Evolutionary conservation across 2,329 filamentous ascomycete genomes (phyloP).

Genomic region (Trichoderma koningii): DNA sequence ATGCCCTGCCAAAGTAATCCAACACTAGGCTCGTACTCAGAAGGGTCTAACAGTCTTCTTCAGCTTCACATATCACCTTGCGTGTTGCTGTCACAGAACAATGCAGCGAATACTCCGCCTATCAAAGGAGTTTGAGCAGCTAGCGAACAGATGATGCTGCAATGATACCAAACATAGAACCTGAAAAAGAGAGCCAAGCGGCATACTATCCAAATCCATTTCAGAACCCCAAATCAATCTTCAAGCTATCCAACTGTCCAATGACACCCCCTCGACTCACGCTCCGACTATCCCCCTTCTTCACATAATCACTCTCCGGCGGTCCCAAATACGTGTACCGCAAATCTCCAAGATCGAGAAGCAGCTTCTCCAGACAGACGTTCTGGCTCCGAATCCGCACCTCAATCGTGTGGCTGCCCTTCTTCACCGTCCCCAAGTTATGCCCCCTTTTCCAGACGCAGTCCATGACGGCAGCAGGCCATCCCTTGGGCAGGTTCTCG

Average conservation of each 20-base stretch:
- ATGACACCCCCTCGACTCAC: neutral
- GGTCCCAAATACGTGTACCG: conserved; percentile 43
- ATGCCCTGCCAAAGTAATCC: neutral
- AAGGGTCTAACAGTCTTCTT: neutral
- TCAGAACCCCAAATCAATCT: conserved; percentile 26
- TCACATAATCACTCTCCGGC: conserved; percentile 36
- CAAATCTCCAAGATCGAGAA: conserved; percentile 39
- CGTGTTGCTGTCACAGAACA: too few species aligned
- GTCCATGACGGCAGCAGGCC: conserved; percentile 52
- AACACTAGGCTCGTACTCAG: neutral
- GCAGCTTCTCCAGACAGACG: conserved; percentile 43
- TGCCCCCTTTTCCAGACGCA: conserved; percentile 51
- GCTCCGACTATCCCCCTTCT: conserved; percentile 16
- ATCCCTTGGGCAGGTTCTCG: conserved; percentile 49
- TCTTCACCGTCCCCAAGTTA: conserved; percentile 31
- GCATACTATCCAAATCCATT: too few species aligned
- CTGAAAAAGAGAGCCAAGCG: neutral
- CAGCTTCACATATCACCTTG: neutral
- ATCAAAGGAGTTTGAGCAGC: too few species aligned
- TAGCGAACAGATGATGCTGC: too few species aligned
- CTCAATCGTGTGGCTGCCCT: conserved; percentile 38
- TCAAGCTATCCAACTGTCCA: conserved; percentile 17
- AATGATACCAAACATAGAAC: neutral
- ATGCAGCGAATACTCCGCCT: too few species aligned
- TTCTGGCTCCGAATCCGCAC: conserved; percentile 39